Evolutionary conservation across 305 asterid genomes (phyloP).

Genomic region (Salvia sclarea): DNA sequence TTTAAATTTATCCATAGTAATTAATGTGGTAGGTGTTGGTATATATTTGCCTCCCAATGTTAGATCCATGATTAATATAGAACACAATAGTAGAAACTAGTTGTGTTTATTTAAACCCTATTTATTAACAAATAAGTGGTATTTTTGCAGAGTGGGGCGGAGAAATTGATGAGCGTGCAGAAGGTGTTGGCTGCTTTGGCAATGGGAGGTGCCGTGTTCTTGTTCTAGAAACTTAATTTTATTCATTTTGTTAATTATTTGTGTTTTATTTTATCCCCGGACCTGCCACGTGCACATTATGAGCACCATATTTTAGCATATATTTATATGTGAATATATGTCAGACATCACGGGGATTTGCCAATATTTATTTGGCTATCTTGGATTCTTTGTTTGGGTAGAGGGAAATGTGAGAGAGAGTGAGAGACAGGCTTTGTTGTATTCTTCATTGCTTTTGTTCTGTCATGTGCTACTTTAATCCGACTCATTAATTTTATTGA

Average conservation of each 20-base stretch:
- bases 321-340: slow-evolving; percentile 29
- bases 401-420: slow-evolving; percentile 15
- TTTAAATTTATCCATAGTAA: neutral
- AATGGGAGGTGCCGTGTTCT: slow-evolving; percentile 48
- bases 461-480: neutral
- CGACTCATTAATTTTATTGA: slow-evolving; percentile 34
- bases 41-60: neutral
- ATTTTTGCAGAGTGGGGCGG: slow-evolving; percentile 71
- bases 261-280: neutral
- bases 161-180: slow-evolving; percentile 47
- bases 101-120: neutral
- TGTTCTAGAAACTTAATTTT: slow-evolving; percentile 38
- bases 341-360: slow-evolving; percentile 34
- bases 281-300: slow-evolving; percentile 25
- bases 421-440: neutral
- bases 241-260: neutral
- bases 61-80: neutral
- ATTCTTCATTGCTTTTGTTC: slow-evolving; percentile 23
- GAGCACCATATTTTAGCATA: slow-evolving; percentile 26
- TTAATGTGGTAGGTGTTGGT: neutral
- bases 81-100: neutral
- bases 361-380: slow-evolving; percentile 23
- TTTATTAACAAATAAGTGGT: neutral
- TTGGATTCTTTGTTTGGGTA: slow-evolving; percentile 34
- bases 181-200: slow-evolving; percentile 50